Percentiles rank a stretch among this genome's conserved stretches.
These are phyloP conservation scores for Acer saccharum DNA, from an alignment of 345 rosid species.

Conservation along the genomic window DNA sequence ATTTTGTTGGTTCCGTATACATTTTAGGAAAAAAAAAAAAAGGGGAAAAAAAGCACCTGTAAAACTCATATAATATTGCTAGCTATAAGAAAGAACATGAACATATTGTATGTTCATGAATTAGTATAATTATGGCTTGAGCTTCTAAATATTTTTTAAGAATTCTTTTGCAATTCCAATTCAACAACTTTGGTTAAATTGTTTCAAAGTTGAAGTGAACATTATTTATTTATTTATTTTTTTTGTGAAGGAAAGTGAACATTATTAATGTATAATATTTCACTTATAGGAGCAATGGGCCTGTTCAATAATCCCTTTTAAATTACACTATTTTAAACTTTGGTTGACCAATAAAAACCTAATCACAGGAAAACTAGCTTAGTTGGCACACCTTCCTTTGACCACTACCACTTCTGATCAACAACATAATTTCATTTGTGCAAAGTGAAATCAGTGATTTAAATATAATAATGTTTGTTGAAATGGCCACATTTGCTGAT, in stretches of 20 bases:
- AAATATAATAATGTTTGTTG: no score
- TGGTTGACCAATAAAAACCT: neutral
- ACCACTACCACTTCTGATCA: neutral
- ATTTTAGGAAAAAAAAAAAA: neutral
- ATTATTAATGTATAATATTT: no score
- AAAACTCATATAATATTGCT: neutral
- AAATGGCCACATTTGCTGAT: neutral
- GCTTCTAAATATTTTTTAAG: neutral
- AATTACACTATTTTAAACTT: neutral
- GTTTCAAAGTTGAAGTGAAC: no score
- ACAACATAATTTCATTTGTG: neutral
- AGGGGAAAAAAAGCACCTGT: neutral
- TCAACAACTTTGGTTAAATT: no score
- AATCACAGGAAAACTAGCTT: neutral
- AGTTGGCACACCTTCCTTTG: constrained; percentile 7
- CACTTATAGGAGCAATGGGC: no score
- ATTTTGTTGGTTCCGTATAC: neutral
- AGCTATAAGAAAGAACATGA: no score
- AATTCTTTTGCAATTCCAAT: neutral
- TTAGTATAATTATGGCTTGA: neutral
- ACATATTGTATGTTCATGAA: neutral
- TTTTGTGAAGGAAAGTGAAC: no score
- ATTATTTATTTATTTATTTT: no score
- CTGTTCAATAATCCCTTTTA: no score
- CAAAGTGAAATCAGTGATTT: no score